Base-by-base conservation (phyloP, 2,329 filamentous ascomycete species). In the Phaeophleospora eucalypticola region DNA sequence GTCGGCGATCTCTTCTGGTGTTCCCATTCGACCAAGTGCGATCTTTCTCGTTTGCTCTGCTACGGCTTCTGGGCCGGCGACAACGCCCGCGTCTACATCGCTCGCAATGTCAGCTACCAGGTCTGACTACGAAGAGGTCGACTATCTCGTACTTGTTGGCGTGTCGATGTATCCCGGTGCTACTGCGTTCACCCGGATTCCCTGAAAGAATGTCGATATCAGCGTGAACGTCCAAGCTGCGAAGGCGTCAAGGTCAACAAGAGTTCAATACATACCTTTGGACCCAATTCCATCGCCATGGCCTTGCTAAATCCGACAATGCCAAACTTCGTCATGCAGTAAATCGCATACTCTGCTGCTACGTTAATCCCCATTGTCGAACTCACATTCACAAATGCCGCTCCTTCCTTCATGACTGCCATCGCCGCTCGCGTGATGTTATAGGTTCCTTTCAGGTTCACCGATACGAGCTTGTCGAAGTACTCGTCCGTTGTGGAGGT, bases 1-100 rank as follows among this genome's bases (percentile, higher is more conserved):
- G 62, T 75, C 72, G 29, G 73, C 73, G 19, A 77, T 68, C 58
- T 78, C 75, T 42, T 70, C 71, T 1, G 71, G 62, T 32, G 63
- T 68, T 0, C 72, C 74, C 56, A 75, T 52, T 41, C 71, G 63
- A 44, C 65, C 70, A 55, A 73, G 52, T 34, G 70, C 68, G 52
- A 71, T 68, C 41, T 66, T 67, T 40, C 60, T 56, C 35, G 63
- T 53, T 63, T 71, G 66, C 52, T 61, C 61, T 52, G 67, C 59
- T 4, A 74, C 66, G 1, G 66, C 68, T 37, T 73, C 72, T 0
- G 67, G 65, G 0, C 77, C 77, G 41, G 66, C 70, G 1, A 75
- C 68, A 24, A 79, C 73, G 3, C 70, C 71, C 6, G 73, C 72
- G 63, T 37, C 34, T 36, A n/a, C 8, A n/a, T 32, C 27, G 8